phyloP scores from a whole-genome alignment of 495 filamentous ascomycete genomes.

The Aspergillus campestris region DNA sequence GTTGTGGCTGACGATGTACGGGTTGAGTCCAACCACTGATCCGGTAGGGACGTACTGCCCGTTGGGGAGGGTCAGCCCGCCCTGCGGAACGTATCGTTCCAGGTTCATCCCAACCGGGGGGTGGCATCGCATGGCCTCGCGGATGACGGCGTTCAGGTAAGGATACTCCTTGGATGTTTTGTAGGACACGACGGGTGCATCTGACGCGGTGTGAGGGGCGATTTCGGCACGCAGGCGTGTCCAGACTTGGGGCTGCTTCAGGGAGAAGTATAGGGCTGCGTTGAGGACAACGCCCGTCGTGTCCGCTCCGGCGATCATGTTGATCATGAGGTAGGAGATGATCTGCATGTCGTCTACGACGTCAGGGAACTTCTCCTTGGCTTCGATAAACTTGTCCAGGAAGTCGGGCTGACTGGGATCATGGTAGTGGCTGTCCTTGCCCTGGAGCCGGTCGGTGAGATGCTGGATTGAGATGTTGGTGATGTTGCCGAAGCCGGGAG shows the following conservation, averaged over 20 bases:
- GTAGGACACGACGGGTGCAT: conserved; percentile 22
- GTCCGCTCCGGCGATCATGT: conserved; percentile 36
- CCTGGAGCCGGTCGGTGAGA: conserved; percentile 12
- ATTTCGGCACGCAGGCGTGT: conserved; percentile 25
- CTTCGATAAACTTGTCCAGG: conserved; percentile 29
- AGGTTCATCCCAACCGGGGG: conserved; percentile 48
- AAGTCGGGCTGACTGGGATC: conserved; percentile 17
- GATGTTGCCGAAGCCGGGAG: conserved; percentile 13
- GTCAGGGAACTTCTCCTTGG: conserved; percentile 18
- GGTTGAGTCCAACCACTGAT: conserved; percentile 41
- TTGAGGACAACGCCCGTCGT: conserved; percentile 30
- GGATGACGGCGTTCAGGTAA: conserved; percentile 53
- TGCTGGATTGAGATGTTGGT: conserved; percentile 19
- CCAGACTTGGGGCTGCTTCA: conserved; percentile 22
- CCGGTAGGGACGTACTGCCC: conserved; percentile 41
- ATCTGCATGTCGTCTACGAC: conserved; percentile 23
- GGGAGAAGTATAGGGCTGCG: conserved; percentile 33
- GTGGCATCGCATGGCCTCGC: conserved; percentile 51
- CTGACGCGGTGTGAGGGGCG: conserved; percentile 16
- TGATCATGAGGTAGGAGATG: conserved; percentile 31
- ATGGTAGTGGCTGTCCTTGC: conserved; percentile 10
- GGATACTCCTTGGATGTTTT: conserved; percentile 37
- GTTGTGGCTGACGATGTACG: conserved; percentile 46
- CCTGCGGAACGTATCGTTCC: conserved; percentile 41
- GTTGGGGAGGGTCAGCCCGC: conserved; percentile 43